phyloP scores from a whole-genome alignment of 352 stramenopile genomes.

The Phytophthora foliorum region DNA sequence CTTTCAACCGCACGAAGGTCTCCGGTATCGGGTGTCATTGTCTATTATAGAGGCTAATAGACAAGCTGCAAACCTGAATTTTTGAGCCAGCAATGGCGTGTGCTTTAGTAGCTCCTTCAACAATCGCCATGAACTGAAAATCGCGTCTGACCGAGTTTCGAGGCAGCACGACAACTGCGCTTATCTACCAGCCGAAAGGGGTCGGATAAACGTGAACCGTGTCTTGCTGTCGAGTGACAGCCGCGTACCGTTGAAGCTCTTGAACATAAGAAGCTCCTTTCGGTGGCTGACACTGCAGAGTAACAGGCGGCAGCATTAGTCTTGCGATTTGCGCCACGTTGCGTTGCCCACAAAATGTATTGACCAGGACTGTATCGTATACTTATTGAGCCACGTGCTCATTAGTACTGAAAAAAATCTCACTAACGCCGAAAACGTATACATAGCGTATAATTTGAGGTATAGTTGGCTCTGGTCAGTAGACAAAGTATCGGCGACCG shows the following conservation, averaged over 20 bases:
- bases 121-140: neutral
- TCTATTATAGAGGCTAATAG: neutral
- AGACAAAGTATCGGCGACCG: neutral
- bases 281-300: constrained; percentile 11
- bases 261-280: constrained; percentile 11
- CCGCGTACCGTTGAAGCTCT: neutral
- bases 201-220: constrained; percentile 21
- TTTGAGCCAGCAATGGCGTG: neutral
- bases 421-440: too few relatives aligned
- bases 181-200: constrained; percentile 28
- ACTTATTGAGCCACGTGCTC: too few relatives aligned
- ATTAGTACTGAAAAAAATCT: too few relatives aligned
- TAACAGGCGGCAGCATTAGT: constrained; percentile 13
- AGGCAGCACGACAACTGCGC: constrained; percentile 3
- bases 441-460: neutral
- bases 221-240: constrained; percentile 1
- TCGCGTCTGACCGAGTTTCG: neutral
- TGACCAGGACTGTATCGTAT: neutral
- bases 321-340: constrained; percentile 19
- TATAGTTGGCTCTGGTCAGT: neutral
- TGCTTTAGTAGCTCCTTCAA: neutral
- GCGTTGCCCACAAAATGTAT: constrained; percentile 2
- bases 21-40: neutral
- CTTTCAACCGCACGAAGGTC: constrained; percentile 8
- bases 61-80: neutral